Conservation (phyloP, 2,329 filamentous ascomycete genomes). For the Calcarisporium arbuscula region DNA sequence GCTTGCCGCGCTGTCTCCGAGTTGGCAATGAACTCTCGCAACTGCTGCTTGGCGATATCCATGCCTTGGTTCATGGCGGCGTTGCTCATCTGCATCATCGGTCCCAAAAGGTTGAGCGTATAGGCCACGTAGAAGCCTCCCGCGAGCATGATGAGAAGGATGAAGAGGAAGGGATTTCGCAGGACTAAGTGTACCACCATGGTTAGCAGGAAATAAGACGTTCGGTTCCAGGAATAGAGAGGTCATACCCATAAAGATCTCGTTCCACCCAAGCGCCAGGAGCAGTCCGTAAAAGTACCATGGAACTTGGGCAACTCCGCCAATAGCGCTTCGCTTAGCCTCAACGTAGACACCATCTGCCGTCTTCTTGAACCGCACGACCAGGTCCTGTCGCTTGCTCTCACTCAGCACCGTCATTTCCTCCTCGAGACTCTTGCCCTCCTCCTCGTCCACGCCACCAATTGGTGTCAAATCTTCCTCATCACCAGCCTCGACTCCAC, state of each 20-base stretch:
- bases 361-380: constrained; percentile 95
- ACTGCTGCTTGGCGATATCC: constrained; percentile 84
- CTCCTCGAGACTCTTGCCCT: constrained; percentile 89
- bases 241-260: constrained; percentile 76
- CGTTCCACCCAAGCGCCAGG: constrained; percentile 95
- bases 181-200: constrained; percentile 54
- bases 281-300: constrained; percentile 90
- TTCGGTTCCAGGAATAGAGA: constrained; percentile 6
- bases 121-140: constrained; percentile 84
- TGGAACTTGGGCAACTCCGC: constrained; percentile 88
- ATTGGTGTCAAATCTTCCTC: constrained; percentile 87
- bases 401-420: constrained; percentile 95
- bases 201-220: constrained; percentile 3
- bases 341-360: constrained; percentile 97
- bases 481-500: constrained; percentile 69
- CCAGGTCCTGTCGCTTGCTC: constrained; percentile 82
- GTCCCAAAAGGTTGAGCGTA: constrained; percentile 89
- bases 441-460: constrained; percentile 89
- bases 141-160: constrained; percentile 72
- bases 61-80: constrained; percentile 81
- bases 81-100: constrained; percentile 91
- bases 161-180: constrained; percentile 87
- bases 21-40: constrained; percentile 82
- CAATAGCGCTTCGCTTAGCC: constrained; percentile 93
- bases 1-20: constrained; percentile 82